These are phyloP conservation scores for Calonectria hawksworthii DNA, from an alignment of 2,329 filamentous ascomycete species.

Conservation along the genomic window DNA sequence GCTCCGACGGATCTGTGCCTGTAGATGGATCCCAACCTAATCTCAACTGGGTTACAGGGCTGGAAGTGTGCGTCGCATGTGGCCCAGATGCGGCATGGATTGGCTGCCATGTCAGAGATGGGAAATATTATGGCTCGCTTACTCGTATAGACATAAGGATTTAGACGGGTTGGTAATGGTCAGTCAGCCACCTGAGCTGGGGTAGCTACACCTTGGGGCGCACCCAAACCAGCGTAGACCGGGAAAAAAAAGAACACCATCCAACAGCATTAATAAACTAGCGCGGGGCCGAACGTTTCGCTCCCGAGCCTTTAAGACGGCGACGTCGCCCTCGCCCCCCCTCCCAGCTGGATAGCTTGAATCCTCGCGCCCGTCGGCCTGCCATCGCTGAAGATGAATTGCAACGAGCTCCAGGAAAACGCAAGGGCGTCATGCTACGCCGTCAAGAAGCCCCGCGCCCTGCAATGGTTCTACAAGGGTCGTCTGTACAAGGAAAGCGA, in stretches of 20 bases:
- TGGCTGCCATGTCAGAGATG: constrained; percentile 9
- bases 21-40: constrained; percentile 17
- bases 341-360: background rate
- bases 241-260: constrained; percentile 3
- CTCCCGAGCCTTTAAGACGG: constrained; percentile 12
- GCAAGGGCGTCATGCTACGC: constrained; percentile 50
- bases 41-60: constrained; percentile 20
- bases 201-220: constrained; percentile 24
- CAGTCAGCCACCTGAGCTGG: constrained; percentile 33
- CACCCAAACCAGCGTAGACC: constrained; percentile 1
- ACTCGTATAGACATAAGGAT: constrained; percentile 22
- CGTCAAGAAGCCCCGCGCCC: constrained; percentile 54
- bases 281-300: background rate
- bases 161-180: constrained; percentile 38
- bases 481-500: constrained; percentile 57
- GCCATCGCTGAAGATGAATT: constrained; percentile 49
- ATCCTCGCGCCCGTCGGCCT: background rate
- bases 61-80: constrained; percentile 11
- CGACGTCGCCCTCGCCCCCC: constrained; percentile 1
- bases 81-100: constrained; percentile 9
- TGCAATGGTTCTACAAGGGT: constrained; percentile 62
- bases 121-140: constrained; percentile 19
- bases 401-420: constrained; percentile 53
- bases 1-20: background rate
- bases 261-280: constrained; percentile 7